Evolutionary conservation across 2,329 filamentous ascomycete genomes (phyloP), one percentile per base, ranked within the genome.

Genomic region (Elsinoe fawcettii): DNA sequence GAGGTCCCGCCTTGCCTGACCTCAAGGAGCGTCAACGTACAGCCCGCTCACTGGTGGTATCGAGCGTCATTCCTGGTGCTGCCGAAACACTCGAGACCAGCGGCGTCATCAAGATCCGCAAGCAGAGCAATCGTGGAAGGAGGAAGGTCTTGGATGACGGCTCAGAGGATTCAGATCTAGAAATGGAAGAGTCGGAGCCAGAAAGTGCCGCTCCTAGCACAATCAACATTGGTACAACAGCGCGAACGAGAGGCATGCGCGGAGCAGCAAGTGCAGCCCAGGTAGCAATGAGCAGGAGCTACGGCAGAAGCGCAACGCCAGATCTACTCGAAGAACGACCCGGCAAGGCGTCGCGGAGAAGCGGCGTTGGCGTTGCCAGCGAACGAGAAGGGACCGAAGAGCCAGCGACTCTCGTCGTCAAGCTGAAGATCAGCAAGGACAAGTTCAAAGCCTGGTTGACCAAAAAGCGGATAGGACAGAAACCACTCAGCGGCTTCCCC

Each of bases 1-100:
- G 93, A 62, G 93, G 93, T 0, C 93, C 93, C 5, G 87, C 89
- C 59, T 76, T 99, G 39, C 93, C 93, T n/a, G 93, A 99, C 73
- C 83, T 99, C 59, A 96, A 95, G 70, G 93, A 99, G 65, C 83
- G 91, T 56, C 92, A 93, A 73, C 84, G 92, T 54, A 97, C 93
- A 0, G 92, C 97, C 58, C 84, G 93, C 47, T 96, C 92, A 0
- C 80, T 96, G 63, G 82, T 97, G 55, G 90, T 99, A 1, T 96
- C 92, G 8, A 91, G 89, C 2, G 90, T 95, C 18, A 81, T 99
- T 59, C 93, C 93, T 14, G 93, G 92, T 22, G 89, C 90, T 3
- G 92, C 88, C 3, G 76, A 83, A 57, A 81, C 81, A 2, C 75
- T 95, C 46, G 91, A 96, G 61, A 88, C 93, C 44, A 95, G 88